Evolutionary conservation across 2,329 filamentous ascomycete genomes (phyloP), one percentile per base, ranked within the genome.

Genomic region (Monosporascus sp.): DNA sequence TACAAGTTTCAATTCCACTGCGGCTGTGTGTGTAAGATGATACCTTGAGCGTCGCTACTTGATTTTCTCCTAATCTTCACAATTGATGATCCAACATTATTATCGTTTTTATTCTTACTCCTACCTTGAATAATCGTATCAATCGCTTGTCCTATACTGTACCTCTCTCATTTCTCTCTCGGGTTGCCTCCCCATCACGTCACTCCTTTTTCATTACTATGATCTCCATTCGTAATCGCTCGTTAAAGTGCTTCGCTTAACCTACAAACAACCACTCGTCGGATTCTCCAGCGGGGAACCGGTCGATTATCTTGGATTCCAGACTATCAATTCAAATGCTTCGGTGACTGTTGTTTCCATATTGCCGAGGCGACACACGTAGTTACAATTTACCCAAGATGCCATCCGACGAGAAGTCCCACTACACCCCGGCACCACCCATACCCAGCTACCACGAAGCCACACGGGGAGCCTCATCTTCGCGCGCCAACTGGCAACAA

Each of bases 401-500:
- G 71, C 66, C 70, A 62, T 69, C 73, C 58, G 78, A 80, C 68
- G 74, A 81, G 68, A 83, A 83, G 61, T 72, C 75, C 53, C 75
- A 75, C 55, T 84, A 85, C 70, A 79, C 82, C 65, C 73, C 78
- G 57, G 77, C 87, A 46, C 87, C 89, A 50, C 88, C 88, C 35
- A 93, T 94, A 67, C 90, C 89, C 31, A 85, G 85, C 45, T 94
- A 94, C 71, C 89, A 93, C 70, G 89, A 95, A 74, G 89, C 90
- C 58, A 83, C 83, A 18, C 83, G 81, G 37, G 75, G 79, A 56
- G 76, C 87, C 71, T 74, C 78, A 18, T 62, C 62, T 41, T 61
- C 63, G 27, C 49, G 57, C 18, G 53, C 82, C 67, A 77, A 86
- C 72, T 77, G 81, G 64, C 80, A 82, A 67, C 74, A 80, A 72